Evolutionary conservation across 345 rosid species (phyloP).

Genomic region (Odontarrhena argentea): DNA sequence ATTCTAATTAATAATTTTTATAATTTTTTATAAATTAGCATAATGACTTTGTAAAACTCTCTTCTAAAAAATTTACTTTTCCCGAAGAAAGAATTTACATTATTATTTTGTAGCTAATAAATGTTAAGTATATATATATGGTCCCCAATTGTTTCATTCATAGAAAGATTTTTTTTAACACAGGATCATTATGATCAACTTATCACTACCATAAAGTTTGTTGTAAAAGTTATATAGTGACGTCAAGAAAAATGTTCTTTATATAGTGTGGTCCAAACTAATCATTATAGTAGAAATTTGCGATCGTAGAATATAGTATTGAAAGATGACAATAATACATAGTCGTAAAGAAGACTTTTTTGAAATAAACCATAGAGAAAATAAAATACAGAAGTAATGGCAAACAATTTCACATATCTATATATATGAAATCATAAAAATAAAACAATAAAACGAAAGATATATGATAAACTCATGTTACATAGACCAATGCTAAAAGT

Average conservation of each 20-base stretch:
- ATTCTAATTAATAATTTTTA: too few species aligned
- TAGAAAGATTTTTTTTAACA: neutral
- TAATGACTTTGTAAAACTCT: too few species aligned
- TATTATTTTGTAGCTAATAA: neutral
- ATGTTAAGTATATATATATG: neutral
- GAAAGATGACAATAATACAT: slow-evolving; percentile 20
- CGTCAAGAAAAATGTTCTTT: slow-evolving; percentile 12
- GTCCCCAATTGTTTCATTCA: slow-evolving; percentile 4
- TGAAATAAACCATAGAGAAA: neutral
- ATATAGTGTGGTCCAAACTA: slow-evolving; percentile 19
- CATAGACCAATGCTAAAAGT: slow-evolving; percentile 15
- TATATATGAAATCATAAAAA: neutral
- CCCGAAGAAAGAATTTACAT: too few species aligned
- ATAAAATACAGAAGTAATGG: neutral
- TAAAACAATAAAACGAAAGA: neutral
- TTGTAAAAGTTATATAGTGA: slow-evolving; percentile 32
- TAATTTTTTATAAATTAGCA: too few species aligned
- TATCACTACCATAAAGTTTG: slow-evolving; percentile 19
- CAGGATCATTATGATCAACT: slow-evolving; percentile 29
- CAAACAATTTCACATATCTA: slow-evolving; percentile 1
- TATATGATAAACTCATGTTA: neutral
- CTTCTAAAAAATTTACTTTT: too few species aligned
- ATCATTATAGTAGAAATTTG: slow-evolving; percentile 20
- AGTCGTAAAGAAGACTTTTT: neutral
- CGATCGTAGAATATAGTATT: neutral